These are phyloP conservation scores for Phytophthora tubulina DNA, from an alignment of 352 stramenopile species.

Conservation along the genomic window DNA sequence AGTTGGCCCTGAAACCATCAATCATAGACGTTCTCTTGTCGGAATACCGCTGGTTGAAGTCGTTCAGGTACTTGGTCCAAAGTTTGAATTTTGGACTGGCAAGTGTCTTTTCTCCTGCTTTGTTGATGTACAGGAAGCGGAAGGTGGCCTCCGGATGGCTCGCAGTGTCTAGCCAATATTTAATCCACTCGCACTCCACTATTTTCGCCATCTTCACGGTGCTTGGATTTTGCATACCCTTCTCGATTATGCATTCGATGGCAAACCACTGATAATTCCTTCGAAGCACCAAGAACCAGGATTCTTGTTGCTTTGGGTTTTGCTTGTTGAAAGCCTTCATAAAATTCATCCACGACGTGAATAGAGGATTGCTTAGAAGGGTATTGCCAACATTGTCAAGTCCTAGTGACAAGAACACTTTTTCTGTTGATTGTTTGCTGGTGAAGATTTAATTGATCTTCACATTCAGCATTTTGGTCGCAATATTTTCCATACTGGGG, in stretches of 20 bases:
- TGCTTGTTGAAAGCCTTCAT: neutral
- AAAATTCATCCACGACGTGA: neutral
- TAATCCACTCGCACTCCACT: too few species aligned
- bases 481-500: too few species aligned
- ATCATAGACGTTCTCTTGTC: constrained; percentile 2
- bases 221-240: neutral
- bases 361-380: neutral
- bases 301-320: neutral
- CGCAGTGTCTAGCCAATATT: too few species aligned
- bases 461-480: neutral
- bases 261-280: neutral
- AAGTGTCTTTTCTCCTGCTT: neutral
- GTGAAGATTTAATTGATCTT: neutral
- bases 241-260: neutral
- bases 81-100: neutral
- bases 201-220: too few species aligned
- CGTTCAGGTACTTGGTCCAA: neutral
- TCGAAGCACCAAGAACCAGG: neutral
- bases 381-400: neutral
- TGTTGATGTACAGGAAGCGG: neutral
- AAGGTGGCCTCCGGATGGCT: neutral
- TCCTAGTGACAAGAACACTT: neutral
- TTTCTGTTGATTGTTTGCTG: neutral
- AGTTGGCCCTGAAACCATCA: neutral
- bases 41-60: neutral